Conservation (phyloP, 331 rosid genomes). For the Phaseolus coccineus region DNA sequence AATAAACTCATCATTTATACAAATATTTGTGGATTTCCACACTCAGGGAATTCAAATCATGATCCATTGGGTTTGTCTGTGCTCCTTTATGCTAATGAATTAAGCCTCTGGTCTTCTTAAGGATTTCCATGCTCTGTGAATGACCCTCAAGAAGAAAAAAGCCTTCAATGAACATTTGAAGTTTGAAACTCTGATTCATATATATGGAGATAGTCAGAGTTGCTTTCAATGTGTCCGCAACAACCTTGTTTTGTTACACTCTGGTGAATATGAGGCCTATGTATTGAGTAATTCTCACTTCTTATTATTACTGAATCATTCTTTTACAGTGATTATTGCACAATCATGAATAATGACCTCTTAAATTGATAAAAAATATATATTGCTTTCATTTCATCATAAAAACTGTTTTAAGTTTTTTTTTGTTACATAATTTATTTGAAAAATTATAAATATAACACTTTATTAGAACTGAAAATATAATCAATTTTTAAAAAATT, state of each 20-base stretch:
- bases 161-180: not conserved
- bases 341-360: not conserved
- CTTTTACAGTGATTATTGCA: not conserved
- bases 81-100: not conserved
- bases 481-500: too few relatives aligned
- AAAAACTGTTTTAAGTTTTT: too few relatives aligned
- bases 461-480: too few relatives aligned
- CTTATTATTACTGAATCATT: not conserved
- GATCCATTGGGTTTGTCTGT: conserved; percentile 22
- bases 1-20: not conserved
- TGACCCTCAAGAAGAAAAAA: not conserved
- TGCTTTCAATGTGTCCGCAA: not conserved
- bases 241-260: not conserved
- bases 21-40: conserved; percentile 23
- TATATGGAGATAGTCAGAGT: not conserved
- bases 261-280: not conserved
- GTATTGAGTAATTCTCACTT: not conserved
- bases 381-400: too few relatives aligned
- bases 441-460: too few relatives aligned
- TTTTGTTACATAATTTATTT: too few relatives aligned
- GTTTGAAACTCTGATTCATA: not conserved
- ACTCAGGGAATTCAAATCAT: conserved; percentile 23
- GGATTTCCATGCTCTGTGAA: not conserved
- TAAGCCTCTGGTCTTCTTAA: not conserved
- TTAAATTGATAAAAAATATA: not conserved